phyloP scores from a whole-genome alignment of 345 rosid genomes.

The Erodium maritimum region DNA sequence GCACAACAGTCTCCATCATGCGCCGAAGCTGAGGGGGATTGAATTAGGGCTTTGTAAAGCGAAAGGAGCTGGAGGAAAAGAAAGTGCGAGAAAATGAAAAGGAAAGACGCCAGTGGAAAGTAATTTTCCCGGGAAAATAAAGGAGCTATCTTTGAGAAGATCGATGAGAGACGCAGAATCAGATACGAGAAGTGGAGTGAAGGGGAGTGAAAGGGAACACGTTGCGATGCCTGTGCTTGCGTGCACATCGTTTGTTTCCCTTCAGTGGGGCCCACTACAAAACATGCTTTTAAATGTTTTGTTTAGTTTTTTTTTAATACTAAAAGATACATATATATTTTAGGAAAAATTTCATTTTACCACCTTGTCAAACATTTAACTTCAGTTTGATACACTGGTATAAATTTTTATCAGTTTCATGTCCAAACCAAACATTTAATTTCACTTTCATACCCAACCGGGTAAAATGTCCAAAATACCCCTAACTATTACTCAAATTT shows the following conservation, averaged over 20 bases:
- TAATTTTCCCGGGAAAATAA: neutral
- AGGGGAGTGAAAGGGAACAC: neutral
- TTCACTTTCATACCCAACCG: no score
- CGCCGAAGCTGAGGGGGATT: neutral
- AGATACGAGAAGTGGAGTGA: conserved; percentile 19
- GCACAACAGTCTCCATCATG: neutral
- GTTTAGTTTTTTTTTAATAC: no score
- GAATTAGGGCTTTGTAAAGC: neutral
- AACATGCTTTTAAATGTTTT: no score
- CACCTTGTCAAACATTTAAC: no score
- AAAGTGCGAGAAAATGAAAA: neutral
- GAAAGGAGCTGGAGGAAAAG: neutral
- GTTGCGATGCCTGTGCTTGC: neutral
- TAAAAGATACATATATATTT: no score
- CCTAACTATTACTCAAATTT: no score
- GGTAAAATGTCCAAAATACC: no score
- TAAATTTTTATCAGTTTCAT: no score
- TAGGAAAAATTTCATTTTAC: no score
- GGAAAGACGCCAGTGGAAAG: neutral
- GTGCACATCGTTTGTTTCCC: neutral
- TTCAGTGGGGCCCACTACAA: neutral
- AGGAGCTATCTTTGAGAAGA: neutral
- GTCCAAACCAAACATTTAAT: no score
- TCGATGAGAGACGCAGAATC: conserved; percentile 15
- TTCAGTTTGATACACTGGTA: no score